phyloP scores from a whole-genome alignment of 2,329 filamentous ascomycete genomes.

The Pseudogymnoascus pannorum region DNA sequence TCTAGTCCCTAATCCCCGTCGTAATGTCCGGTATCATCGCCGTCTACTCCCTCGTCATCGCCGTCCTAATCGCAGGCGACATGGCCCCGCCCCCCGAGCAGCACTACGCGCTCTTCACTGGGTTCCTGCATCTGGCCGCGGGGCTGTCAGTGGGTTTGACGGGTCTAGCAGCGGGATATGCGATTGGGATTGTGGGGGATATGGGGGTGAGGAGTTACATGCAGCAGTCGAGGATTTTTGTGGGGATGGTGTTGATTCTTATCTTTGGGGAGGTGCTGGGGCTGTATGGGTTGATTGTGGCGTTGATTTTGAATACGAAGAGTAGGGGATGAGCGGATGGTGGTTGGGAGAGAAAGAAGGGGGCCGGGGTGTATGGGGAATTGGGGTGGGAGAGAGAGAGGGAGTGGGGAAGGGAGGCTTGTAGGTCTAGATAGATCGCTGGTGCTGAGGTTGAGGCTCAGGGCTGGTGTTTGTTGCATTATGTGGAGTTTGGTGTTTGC shows the following conservation, averaged over 20 bases:
- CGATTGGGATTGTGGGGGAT: conserved; percentile 93
- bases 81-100: conserved; percentile 62
- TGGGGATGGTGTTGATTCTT: conserved; percentile 96
- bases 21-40: conserved; percentile 99
- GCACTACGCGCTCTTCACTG: conserved; percentile 78
- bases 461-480: conserved; percentile 5
- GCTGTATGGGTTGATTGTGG: conserved; percentile 97
- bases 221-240: conserved; percentile 91
- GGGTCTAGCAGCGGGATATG: conserved; percentile 89
- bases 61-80: conserved; percentile 90
- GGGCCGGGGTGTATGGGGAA: background rate
- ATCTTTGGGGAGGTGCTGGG: conserved; percentile 98
- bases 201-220: conserved; percentile 91
- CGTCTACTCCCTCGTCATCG: conserved; percentile 94
- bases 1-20: conserved; percentile 72
- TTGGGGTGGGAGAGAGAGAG: background rate
- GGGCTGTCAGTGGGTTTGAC: conserved; percentile 88
- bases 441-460: background rate
- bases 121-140: conserved; percentile 88
- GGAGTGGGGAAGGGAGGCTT: background rate
- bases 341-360: background rate
- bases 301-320: conserved; percentile 87
- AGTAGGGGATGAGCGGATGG: conserved; percentile 22
- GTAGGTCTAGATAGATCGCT: conserved; percentile 3
- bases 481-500: conserved; percentile 1